These are phyloP conservation scores for Graphiopsis chlorocephala DNA, from an alignment of 2,329 filamentous ascomycete species.

Conservation along the genomic window DNA sequence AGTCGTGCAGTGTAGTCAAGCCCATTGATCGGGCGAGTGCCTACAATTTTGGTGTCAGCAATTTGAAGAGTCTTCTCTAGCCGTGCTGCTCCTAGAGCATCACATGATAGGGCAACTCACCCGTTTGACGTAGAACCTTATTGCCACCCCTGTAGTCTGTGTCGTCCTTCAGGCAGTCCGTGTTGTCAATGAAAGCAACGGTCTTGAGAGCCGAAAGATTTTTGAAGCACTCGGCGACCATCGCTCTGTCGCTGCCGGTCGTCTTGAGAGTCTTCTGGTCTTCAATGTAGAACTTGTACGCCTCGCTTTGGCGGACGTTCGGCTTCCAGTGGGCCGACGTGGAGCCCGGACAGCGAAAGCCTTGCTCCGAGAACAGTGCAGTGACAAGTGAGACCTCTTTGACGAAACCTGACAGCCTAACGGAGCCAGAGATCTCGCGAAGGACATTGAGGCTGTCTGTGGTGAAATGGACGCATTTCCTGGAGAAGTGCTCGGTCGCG, in stretches of 20 bases:
- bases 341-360: slow-evolving; percentile 20
- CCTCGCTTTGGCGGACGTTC: slow-evolving; percentile 25
- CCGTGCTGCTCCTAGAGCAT: not conserved
- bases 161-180: slow-evolving; percentile 2
- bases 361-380: slow-evolving; percentile 21
- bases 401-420: slow-evolving; percentile 24
- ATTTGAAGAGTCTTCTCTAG: not conserved
- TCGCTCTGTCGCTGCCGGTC: slow-evolving; percentile 19
- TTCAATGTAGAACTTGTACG: slow-evolving; percentile 24
- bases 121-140: slow-evolving; percentile 24
- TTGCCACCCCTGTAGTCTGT: slow-evolving; percentile 23
- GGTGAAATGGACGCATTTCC: slow-evolving; percentile 27
- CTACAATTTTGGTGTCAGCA: not conserved
- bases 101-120: not conserved
- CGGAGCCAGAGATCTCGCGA: slow-evolving; percentile 24
- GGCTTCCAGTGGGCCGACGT: slow-evolving; percentile 22
- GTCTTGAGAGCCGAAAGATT: slow-evolving; percentile 21
- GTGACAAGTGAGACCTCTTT: slow-evolving; percentile 26
- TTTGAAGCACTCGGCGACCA: slow-evolving; percentile 27
- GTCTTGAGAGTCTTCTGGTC: slow-evolving; percentile 27
- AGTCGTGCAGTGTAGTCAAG: not conserved
- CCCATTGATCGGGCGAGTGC: not conserved
- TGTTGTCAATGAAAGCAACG: slow-evolving; percentile 17
- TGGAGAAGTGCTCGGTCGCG: slow-evolving; percentile 27
- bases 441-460: slow-evolving; percentile 28